Evolutionary conservation across 2,329 filamentous ascomycete genomes (phyloP).

Genomic region (Trichothecium sympodiale): DNA sequence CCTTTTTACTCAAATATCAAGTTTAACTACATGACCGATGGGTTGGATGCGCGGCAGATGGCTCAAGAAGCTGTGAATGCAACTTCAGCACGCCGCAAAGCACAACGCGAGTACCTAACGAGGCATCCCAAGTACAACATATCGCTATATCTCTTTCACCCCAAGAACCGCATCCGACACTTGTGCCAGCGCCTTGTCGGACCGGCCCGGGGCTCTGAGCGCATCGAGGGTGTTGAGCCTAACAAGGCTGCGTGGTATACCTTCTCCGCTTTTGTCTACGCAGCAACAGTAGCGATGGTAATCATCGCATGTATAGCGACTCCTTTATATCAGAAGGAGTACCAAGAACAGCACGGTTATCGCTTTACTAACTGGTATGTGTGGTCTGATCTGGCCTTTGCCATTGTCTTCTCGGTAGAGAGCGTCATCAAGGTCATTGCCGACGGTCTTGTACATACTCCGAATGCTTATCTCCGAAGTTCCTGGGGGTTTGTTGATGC

Average conservation of each 20-base stretch:
- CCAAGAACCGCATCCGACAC: constrained; percentile 65
- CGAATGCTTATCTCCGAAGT: constrained; percentile 92
- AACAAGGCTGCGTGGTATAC: constrained; percentile 85
- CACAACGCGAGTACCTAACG: constrained; percentile 81
- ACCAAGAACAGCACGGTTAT: constrained; percentile 53
- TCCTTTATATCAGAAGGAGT: constrained; percentile 83
- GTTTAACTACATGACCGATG: constrained; percentile 63
- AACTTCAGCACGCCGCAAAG: constrained; percentile 69
- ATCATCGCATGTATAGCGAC: constrained; percentile 88
- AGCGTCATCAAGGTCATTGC: constrained; percentile 87
- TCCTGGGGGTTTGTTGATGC: constrained; percentile 96
- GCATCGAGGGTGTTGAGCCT: constrained; percentile 81
- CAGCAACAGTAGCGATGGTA: constrained; percentile 95
- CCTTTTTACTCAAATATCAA: constrained; percentile 77
- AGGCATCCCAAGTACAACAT: constrained; percentile 88
- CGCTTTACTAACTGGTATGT: constrained; percentile 80
- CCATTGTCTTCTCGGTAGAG: constrained; percentile 74
- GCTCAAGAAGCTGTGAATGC: constrained; percentile 83
- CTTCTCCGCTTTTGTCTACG: constrained; percentile 90
- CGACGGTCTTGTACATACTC: constrained; percentile 92
- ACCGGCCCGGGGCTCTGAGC: constrained; percentile 74
- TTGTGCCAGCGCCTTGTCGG: constrained; percentile 85
- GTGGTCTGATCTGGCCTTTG: constrained; percentile 86
- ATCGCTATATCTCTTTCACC: constrained; percentile 76
- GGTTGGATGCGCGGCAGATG: constrained; percentile 75